Conservation (phyloP, 192 early-diverging fungal species). For the Coemansia sp. region DNA sequence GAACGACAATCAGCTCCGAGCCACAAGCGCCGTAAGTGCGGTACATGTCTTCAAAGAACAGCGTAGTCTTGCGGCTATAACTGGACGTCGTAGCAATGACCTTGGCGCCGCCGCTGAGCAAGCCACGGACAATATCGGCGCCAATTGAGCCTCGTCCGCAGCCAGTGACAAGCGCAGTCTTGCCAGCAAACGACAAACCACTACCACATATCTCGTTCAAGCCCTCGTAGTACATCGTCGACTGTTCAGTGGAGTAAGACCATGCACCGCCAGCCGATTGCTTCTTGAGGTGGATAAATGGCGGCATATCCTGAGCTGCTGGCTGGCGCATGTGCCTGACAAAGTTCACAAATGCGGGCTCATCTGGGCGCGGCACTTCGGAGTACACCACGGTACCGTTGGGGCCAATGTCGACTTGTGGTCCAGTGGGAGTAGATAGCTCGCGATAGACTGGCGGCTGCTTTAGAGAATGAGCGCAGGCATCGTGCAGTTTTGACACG, state of each 20-base stretch:
- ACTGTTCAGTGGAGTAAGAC: conserved; percentile 71
- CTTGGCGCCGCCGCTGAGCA: conserved; percentile 86
- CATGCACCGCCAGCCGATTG: conserved; percentile 27
- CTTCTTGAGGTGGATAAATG: conserved; percentile 8
- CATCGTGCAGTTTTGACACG: conserved; percentile 70
- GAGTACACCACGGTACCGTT: conserved; percentile 76
- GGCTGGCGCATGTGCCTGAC: conserved; percentile 72
- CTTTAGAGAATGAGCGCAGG: conserved; percentile 73
- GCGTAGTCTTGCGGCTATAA: conserved; percentile 74
- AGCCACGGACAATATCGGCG: conserved; percentile 80
- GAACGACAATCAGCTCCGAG: conserved; percentile 82
- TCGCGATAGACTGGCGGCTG: conserved; percentile 81
- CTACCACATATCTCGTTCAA: conserved; percentile 69
- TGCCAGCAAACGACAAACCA: conserved; percentile 83
- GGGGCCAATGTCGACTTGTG: conserved; percentile 72
- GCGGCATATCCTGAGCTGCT: conserved; percentile 55
- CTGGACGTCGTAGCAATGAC: conserved; percentile 90
- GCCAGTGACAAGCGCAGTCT: conserved; percentile 85
- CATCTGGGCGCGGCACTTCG: conserved; percentile 75
- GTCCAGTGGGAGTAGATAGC: conserved; percentile 79
- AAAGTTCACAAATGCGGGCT: conserved; percentile 83
- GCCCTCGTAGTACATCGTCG: conserved; percentile 73
- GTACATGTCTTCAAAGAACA: conserved; percentile 89
- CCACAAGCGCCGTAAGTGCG: conserved; percentile 86
- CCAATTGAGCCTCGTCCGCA: conserved; percentile 90